Percentiles rank a stretch among this genome's conserved stretches.
These are phyloP conservation scores for Alopecurus myosuroides DNA, from an alignment of 176 grass and related monocot genomes.

Conservation along the genomic window DNA sequence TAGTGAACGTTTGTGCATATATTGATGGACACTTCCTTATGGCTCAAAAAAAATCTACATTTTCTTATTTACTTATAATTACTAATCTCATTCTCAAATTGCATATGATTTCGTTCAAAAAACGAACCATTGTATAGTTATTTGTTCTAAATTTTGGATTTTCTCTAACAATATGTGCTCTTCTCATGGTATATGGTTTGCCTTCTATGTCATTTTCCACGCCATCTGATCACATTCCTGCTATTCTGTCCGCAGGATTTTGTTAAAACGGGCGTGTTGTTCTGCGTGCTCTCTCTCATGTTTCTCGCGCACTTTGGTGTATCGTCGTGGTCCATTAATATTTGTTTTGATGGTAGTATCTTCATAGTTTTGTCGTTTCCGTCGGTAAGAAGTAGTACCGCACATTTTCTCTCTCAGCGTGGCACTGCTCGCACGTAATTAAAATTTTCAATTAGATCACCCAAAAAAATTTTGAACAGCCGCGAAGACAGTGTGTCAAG, in stretches of 20 bases:
- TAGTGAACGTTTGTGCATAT: background rate
- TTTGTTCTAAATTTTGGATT: background rate
- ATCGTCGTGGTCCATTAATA: fast-evolving
- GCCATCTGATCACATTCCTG: background rate
- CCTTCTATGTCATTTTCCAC: background rate
- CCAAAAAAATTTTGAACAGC: background rate
- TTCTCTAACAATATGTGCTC: background rate
- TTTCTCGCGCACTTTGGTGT: background rate
- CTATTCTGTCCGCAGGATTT: background rate
- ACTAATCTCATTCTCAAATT: background rate
- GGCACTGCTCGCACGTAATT: background rate
- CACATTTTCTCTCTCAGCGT: background rate
- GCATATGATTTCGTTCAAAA: background rate
- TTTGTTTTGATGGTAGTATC: background rate
- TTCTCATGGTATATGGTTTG: background rate
- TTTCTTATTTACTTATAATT: background rate
- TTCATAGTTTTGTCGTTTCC: background rate
- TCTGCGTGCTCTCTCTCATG: background rate
- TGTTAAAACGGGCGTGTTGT: background rate
- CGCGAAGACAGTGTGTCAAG: background rate
- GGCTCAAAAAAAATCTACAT: background rate
- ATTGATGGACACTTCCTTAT: background rate
- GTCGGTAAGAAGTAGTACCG: background rate
- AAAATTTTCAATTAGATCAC: background rate
- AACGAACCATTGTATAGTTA: background rate